Evolutionary conservation across 148 eudicot species (phyloP).

Genomic region (Fallopia convolvulus): DNA sequence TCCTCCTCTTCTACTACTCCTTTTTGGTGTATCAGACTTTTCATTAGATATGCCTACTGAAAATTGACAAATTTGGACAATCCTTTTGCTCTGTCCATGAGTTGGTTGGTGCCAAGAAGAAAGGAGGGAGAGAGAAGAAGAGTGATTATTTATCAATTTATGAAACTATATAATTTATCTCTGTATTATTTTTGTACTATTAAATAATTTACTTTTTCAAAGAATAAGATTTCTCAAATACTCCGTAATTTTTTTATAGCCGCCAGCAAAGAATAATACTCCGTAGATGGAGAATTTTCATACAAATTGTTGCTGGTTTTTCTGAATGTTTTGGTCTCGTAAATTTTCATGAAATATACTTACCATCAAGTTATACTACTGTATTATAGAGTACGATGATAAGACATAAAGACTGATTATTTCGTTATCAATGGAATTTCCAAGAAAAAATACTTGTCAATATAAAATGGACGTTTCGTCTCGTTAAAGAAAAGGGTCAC

Average conservation of each 20-base stretch:
- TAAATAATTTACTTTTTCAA: not conserved
- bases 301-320: not conserved
- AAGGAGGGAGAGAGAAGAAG: not conserved
- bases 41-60: slow-evolving; percentile 5
- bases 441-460: not conserved
- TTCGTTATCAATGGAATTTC: not conserved
- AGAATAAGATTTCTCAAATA: not conserved
- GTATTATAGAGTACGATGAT: too few relatives aligned
- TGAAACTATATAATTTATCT: not conserved
- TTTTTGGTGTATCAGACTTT: not conserved
- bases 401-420: too few relatives aligned
- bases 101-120: slow-evolving; percentile 4
- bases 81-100: not conserved
- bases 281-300: not conserved
- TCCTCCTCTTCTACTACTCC: not conserved
- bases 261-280: not conserved
- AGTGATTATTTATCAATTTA: not conserved
- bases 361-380: too few relatives aligned
- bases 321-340: not conserved
- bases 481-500: not conserved
- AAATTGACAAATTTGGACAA: not conserved
- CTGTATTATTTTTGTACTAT: not conserved
- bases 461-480: not conserved
- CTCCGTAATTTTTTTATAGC: not conserved
- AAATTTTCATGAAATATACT: too few relatives aligned